phyloP scores from a whole-genome alignment of 192 early-diverging fungal species.

The Coemansia aciculifera region DNA sequence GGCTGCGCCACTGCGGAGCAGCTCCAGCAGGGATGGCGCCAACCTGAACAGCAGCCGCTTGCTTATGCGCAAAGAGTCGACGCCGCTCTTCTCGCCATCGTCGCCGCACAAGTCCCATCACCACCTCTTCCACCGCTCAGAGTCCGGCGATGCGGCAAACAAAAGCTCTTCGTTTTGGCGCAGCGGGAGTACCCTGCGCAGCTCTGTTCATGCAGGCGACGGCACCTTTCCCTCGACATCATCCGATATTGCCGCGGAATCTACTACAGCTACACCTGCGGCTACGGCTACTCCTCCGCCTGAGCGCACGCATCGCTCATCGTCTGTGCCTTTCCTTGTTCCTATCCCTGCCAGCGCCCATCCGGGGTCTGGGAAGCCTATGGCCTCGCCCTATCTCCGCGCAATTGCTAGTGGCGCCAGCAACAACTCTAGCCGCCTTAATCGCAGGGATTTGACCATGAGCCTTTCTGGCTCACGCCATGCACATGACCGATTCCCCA shows the following conservation, averaged over 20 bases:
- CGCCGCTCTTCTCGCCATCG: slow-evolving; percentile 24
- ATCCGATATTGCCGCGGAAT: neutral
- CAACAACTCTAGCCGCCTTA: slow-evolving; percentile 15
- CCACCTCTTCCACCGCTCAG: slow-evolving; percentile 22
- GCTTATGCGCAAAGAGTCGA: slow-evolving; percentile 43
- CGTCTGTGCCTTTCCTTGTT: slow-evolving; percentile 48
- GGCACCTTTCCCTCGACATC: slow-evolving; percentile 1
- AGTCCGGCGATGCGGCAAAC: slow-evolving; percentile 16
- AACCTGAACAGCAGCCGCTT: slow-evolving; percentile 14
- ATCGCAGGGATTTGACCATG: slow-evolving; percentile 16
- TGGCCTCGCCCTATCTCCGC: slow-evolving; percentile 45
- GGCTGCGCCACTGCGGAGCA: slow-evolving; percentile 28
- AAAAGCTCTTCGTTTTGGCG: slow-evolving; percentile 41
- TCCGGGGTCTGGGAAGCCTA: slow-evolving; percentile 10
- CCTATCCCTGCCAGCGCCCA: slow-evolving; percentile 23
- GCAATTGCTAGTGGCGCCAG: slow-evolving; percentile 40
- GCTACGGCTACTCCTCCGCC: neutral
- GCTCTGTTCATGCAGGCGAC: slow-evolving; percentile 14
- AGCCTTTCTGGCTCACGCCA: slow-evolving; percentile 22
- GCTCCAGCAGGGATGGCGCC: slow-evolving; percentile 15
- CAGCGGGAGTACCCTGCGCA: slow-evolving; percentile 21
- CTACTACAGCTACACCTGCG: neutral
- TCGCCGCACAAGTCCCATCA: slow-evolving; percentile 8
- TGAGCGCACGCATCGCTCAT: slow-evolving; percentile 53
- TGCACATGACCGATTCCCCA: slow-evolving; percentile 36